Percentiles rank a stretch among this genome's conserved stretches.
Evolutionary conservation across 768 basidiomycete genomes (phyloP).

Genomic region (Hygrophoropsis aurantiaca): DNA sequence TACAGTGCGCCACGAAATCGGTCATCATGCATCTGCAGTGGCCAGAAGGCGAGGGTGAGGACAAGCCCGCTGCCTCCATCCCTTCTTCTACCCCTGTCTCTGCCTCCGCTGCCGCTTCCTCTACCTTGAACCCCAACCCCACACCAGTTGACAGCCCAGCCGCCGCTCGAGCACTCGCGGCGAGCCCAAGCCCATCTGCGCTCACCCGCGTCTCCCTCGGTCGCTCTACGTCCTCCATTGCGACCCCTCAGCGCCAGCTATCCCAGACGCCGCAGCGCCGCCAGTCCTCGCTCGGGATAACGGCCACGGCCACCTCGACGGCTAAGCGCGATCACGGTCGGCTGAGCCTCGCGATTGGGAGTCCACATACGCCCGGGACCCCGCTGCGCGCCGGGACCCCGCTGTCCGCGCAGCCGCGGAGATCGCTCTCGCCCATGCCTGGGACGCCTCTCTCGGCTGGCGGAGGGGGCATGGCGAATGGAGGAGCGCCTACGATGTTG

Average conservation of each 20-base stretch:
- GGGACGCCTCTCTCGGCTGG: too few species aligned
- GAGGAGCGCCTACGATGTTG: conserved; percentile 42
- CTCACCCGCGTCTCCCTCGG: conserved; percentile 39
- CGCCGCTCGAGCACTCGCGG: conserved; percentile 16
- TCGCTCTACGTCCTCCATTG: conserved; percentile 49
- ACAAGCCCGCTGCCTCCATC: conserved; percentile 12
- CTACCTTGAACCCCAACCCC: conserved; percentile 5
- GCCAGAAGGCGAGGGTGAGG: conserved; percentile 62
- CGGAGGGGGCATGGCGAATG: conserved; percentile 19
- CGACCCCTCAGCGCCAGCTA: conserved; percentile 44
- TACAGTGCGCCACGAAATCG: conserved; percentile 89
- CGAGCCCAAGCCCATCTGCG: conserved; percentile 25
- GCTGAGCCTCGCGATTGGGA: conserved; percentile 41
- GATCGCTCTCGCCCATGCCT: conserved; percentile 29
- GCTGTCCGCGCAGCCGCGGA: conserved; percentile 32
- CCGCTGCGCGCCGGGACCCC: conserved; percentile 33
- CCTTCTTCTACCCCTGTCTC: too few species aligned
- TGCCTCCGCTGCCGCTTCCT: background rate
- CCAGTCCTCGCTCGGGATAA: conserved; percentile 28
- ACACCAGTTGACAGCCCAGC: conserved; percentile 23
- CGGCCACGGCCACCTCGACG: conserved; percentile 31
- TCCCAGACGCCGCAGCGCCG: conserved; percentile 32
- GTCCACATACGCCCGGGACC: conserved; percentile 46
- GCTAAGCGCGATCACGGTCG: conserved; percentile 35
- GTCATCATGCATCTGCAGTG: conserved; percentile 84